phyloP scores from a whole-genome alignment of 176 grass and related monocot species.

The Tuctoria greenei region DNA sequence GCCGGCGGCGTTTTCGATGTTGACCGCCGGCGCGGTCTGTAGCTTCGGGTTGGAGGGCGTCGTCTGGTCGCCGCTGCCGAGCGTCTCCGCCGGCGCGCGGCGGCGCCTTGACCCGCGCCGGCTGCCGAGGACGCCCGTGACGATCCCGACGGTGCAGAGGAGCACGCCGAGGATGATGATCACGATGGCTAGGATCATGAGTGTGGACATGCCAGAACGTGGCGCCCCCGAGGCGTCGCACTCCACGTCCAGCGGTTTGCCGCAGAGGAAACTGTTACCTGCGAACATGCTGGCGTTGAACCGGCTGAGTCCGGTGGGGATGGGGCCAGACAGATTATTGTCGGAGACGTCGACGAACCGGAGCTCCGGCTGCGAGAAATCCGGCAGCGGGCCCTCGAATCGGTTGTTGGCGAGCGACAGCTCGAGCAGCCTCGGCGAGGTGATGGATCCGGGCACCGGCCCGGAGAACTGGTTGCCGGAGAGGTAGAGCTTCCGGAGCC shows the following conservation, averaged over 20 bases:
- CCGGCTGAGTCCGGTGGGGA: slow-evolving; percentile 53
- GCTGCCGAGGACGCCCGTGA: slow-evolving; percentile 14
- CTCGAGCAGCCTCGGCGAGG: slow-evolving; percentile 59
- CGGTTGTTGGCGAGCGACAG: slow-evolving; percentile 59
- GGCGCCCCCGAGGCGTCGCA: slow-evolving; percentile 28
- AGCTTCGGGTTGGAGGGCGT: slow-evolving; percentile 48
- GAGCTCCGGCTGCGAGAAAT: slow-evolving; percentile 59
- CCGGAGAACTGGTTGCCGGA: slow-evolving; percentile 60
- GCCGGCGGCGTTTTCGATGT: slow-evolving; percentile 27
- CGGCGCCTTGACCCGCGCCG: neutral
- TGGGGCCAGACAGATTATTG: slow-evolving; percentile 74
- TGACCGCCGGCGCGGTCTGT: slow-evolving; percentile 43
- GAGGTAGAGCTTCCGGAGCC: slow-evolving; percentile 77
- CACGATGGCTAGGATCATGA: slow-evolving; percentile 24
- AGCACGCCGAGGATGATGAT: slow-evolving; percentile 42
- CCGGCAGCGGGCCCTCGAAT: slow-evolving; percentile 59
- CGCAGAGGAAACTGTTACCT: slow-evolving; percentile 73
- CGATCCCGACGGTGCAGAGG: slow-evolving; percentile 18
- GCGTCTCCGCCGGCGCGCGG: neutral
- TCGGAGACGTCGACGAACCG: slow-evolving; percentile 60
- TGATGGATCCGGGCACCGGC: slow-evolving; percentile 56
- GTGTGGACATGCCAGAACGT: neutral
- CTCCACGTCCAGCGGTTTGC: slow-evolving; percentile 48
- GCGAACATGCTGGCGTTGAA: slow-evolving; percentile 59
- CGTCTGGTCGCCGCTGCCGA: slow-evolving; percentile 33